phyloP scores from a whole-genome alignment of 305 asterid genomes.

The Caryopteris hybrid region DNA sequence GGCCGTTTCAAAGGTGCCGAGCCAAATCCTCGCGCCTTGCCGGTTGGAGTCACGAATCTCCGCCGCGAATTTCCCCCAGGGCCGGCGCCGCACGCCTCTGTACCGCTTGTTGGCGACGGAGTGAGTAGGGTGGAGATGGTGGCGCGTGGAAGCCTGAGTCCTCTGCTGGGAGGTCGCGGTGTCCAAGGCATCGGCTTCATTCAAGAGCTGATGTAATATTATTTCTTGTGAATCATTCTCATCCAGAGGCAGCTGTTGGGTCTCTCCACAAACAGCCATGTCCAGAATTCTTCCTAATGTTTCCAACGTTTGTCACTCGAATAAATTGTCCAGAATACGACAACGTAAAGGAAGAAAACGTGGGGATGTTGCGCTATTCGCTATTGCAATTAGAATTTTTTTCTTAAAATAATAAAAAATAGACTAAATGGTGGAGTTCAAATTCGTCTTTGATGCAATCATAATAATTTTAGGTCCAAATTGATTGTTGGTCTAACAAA shows the following conservation, averaged over 20 bases:
- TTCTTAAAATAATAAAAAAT: too few species aligned
- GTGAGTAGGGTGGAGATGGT: conserved; percentile 21
- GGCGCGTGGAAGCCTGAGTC: conserved; percentile 9
- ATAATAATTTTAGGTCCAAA: neutral
- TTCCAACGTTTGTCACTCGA: neutral
- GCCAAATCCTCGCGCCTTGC: conserved; percentile 53
- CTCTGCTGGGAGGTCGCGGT: conserved; percentile 17
- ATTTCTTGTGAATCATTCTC: conserved; percentile 69
- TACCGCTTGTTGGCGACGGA: conserved; percentile 35
- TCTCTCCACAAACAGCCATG: neutral
- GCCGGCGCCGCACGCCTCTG: conserved; percentile 63
- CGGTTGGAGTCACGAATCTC: conserved; percentile 58
- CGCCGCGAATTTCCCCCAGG: conserved; percentile 71
- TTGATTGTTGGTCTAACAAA: neutral
- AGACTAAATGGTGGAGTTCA: neutral
- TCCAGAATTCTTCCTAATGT: neutral
- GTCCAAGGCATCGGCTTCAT: conserved; percentile 37
- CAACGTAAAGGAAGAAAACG: too few species aligned
- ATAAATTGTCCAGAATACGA: too few species aligned
- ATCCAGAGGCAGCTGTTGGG: conserved; percentile 36
- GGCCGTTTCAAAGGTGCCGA: conserved; percentile 57
- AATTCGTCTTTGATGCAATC: neutral
- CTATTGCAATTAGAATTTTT: neutral
- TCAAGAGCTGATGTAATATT: conserved; percentile 39
- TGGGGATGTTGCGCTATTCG: too few species aligned